phyloP scores from a whole-genome alignment of 495 filamentous ascomycete genomes.

The Neurospora hispaniola region DNA sequence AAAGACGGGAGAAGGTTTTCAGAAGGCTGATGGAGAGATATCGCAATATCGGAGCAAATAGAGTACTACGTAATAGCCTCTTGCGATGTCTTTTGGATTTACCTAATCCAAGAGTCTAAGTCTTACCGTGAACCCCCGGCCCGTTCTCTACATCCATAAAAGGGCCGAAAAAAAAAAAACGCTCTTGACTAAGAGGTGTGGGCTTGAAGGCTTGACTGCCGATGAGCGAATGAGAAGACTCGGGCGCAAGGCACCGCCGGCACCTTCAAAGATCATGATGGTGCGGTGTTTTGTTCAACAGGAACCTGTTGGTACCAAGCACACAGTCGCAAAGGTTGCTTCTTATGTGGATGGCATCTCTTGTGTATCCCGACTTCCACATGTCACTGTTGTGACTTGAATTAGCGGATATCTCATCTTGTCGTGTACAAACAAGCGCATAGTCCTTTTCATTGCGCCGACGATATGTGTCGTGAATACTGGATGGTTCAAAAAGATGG shows the following conservation, averaged over 20 bases:
- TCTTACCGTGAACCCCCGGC: neutral
- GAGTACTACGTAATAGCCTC: neutral
- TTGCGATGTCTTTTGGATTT: neutral
- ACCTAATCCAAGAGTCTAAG: neutral
- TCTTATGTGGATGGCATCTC: neutral
- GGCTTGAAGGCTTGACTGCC: neutral
- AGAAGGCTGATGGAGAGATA: conserved; percentile 2
- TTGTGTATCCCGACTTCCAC: neutral
- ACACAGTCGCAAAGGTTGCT: neutral
- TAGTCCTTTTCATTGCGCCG: neutral
- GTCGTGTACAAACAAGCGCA: neutral
- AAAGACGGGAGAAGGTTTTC: neutral
- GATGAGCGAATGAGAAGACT: neutral
- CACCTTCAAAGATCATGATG: neutral
- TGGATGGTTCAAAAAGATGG: neutral
- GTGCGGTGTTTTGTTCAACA: neutral
- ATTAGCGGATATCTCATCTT: neutral
- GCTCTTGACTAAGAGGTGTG: neutral
- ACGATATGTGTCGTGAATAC: neutral
- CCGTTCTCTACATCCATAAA: neutral
- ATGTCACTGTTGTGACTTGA: neutral
- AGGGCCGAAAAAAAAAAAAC: neutral
- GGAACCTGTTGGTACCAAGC: neutral
- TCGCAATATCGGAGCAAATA: conserved; percentile 17
- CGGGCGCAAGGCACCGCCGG: neutral